Base-by-base conservation (phyloP, 2,329 filamentous ascomycete species). In the Fusarium chaquense region DNA sequence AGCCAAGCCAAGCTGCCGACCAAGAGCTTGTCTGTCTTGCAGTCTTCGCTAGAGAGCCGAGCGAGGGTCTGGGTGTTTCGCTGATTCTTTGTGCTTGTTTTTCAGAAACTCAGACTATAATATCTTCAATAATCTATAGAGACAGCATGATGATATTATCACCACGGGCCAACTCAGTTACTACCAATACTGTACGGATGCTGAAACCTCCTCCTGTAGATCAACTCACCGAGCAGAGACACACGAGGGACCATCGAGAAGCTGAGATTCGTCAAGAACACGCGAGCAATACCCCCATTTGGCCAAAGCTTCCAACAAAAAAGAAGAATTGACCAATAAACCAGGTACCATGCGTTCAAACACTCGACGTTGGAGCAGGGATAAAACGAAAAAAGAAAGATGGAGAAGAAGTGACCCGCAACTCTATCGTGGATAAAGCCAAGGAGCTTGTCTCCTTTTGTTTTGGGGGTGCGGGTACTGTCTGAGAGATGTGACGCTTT, bases 361-460 rank as follows among this genome's bases (percentile, higher is more conserved):
- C 32, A 28, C 16, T 24, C 32, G 41, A 26, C 36, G 36, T 40
- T 22, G n/a, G 20, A 43, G 24, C 35, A 53, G 36, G 64, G 40
- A 49, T 51, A 24, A 57, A n/a, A 20, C n/a, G 20, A 45, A 33
- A 18, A 49, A 38, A 59, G 10, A 24, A 49, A 35, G 18, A 49
- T 49, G 46, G 46, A 49, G 46, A 49, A 44, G 18, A 44, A 32
- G 26, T 32, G 44, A 30, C 54, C 47, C 24, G 44, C 71, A 73
- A 74, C 71, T 71, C 54, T 74, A 73, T 69, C 67, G 62, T 53
- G 54, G 52, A 62, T 67, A 73, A 66, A 53, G 71, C 67, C 49
- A 71, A 73, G 54, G 18, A 24, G 26, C 68, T 69, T 62, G 8
- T 51, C 54, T 36, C 1, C 2, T 40, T 63, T 13, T 2, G 54